Evolutionary conservation across 257 asterid species (phyloP).

Genomic region (Gentiana straminea): DNA sequence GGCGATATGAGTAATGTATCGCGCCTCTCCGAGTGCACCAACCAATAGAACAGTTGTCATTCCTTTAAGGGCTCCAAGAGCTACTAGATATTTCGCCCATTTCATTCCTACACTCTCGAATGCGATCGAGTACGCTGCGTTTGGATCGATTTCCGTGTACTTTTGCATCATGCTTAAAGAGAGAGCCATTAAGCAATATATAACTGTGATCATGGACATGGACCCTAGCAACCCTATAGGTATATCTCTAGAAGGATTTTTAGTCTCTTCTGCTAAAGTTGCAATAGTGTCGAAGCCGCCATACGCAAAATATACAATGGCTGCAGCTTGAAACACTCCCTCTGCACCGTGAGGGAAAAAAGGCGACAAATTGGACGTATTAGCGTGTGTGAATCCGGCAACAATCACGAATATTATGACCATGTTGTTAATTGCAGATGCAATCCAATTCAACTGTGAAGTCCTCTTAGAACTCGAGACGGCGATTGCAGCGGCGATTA

Average conservation of each 20-base stretch:
- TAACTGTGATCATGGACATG: constrained; percentile 18
- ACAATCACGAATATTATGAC: constrained; percentile 20
- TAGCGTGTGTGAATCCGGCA: constrained; percentile 24
- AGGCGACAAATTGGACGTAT: constrained; percentile 17
- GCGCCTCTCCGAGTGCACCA: constrained; percentile 17
- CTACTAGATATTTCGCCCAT: constrained; percentile 30
- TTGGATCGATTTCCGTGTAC: constrained; percentile 16
- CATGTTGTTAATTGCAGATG: constrained; percentile 18
- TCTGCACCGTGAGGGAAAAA: constrained; percentile 23
- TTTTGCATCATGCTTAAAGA: constrained; percentile 25
- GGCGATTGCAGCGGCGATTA: constrained; percentile 16
- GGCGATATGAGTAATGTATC: constrained; percentile 33
- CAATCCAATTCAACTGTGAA: constrained; percentile 20
- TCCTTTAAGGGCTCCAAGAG: constrained; percentile 30
- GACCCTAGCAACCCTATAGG: constrained; percentile 32
- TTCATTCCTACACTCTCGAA: constrained; percentile 25
- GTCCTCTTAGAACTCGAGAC: constrained; percentile 17
- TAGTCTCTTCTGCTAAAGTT: constrained; percentile 24
- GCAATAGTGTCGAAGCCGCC: constrained; percentile 27
- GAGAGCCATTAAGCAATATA: constrained; percentile 24
- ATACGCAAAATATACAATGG: constrained; percentile 23
- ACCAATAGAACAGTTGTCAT: constrained; percentile 31
- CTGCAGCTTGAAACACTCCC: constrained; percentile 22
- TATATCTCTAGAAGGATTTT: constrained; percentile 26
- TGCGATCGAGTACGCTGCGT: constrained; percentile 26